Base-by-base conservation (phyloP, 306 rosid species). In the Lotus japonicus region DNA sequence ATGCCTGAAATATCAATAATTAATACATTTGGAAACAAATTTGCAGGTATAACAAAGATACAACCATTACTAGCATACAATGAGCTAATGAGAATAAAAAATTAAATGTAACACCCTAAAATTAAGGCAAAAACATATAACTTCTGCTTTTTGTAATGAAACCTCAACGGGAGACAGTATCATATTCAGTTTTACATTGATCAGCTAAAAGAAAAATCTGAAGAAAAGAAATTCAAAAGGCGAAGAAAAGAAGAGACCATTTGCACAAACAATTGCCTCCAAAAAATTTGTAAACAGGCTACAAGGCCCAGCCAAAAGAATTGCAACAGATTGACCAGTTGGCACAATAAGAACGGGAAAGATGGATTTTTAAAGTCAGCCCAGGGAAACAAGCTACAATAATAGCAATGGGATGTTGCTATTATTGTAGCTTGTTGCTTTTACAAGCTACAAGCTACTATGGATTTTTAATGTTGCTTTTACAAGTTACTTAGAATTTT, bases 1-100 rank as follows among this genome's bases (percentile, higher is more conserved):
- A 64, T 64, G 67, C 79, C 96, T 87, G 86, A 56, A 60, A 65
- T 77, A 57, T 41, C 61, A 64, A 60, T 35, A 42, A 53, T 14
- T 15, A 48, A 4, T 19, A n/a, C 9, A 23, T 74, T 59, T 1
- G 18, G 33, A 58, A 65, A 28, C 12, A 59, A 23, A 43, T 3
- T 17, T 13, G 64, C 33, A 42, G 19, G 51, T 18, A 13, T 11
- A 74, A 52, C 15, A 70, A 33, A 43, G 28, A 52, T 46, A 11
- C 10, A 43, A 49, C 42, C 10, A 33, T 49, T 48, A 53, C 51
- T 19, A 21, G 11, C 38, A 59, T 60, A 72, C 2, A 60, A 62
- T 14, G 33, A 59, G 17, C 9, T 9, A 3, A 16, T 18, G 14
- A 4, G 9, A 17, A 23, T 26, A 26, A 26, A 23, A 42, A 42